Percentiles rank a stretch among this genome's conserved stretches.
These are phyloP conservation scores for Arabis hirsuta DNA, from an alignment of 345 rosid genomes.

Conservation along the genomic window DNA sequence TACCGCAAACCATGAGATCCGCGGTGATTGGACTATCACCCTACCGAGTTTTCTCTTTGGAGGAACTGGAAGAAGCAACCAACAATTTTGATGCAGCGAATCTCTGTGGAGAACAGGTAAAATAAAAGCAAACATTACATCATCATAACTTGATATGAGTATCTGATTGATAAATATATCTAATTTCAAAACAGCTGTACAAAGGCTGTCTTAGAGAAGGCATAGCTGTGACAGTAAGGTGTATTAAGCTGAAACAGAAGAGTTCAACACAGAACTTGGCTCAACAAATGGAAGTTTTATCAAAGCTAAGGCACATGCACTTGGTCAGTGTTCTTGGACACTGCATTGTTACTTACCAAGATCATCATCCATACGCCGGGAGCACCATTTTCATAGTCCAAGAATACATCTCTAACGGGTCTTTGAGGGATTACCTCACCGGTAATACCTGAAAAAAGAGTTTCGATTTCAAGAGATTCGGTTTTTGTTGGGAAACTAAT, in stretches of 20 bases:
- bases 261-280: constrained; percentile 59
- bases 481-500: constrained; percentile 15
- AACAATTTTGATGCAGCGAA: constrained; percentile 70
- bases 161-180: neutral
- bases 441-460: constrained; percentile 51
- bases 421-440: constrained; percentile 62
- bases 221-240: constrained; percentile 61
- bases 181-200: constrained; percentile 54
- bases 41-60: constrained; percentile 67
- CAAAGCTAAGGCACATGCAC: constrained; percentile 91
- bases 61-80: constrained; percentile 87
- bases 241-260: constrained; percentile 76
- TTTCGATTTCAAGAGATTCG: neutral
- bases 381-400: constrained; percentile 69
- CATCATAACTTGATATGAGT: constrained; percentile 4
- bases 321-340: constrained; percentile 90
- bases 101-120: constrained; percentile 65
- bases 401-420: constrained; percentile 74
- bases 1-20: constrained; percentile 85
- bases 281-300: constrained; percentile 76
- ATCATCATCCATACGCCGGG: constrained; percentile 61
- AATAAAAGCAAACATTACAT: neutral
- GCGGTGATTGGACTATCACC: constrained; percentile 82
- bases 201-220: constrained; percentile 78
- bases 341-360: constrained; percentile 72